Base-by-base conservation (phyloP, 768 basidiomycete genomes). In the Galerina marginata region DNA sequence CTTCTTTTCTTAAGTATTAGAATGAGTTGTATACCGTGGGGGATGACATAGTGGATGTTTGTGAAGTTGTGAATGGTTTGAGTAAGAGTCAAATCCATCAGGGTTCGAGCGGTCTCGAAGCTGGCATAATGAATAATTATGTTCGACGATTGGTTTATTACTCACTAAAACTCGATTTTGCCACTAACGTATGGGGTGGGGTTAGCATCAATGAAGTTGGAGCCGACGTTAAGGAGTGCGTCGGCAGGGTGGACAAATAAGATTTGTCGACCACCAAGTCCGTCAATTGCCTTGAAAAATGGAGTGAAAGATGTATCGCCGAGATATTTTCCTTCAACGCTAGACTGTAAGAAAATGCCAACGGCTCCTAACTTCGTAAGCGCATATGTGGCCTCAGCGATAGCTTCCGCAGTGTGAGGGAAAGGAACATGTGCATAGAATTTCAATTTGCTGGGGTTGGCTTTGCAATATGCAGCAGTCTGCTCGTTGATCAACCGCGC, bases 401-500 rank as follows among this genome's bases (percentile, higher is more conserved):
- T 72, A 10, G 74, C 71, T 43, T 68, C 74, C 5, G 64, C 53
- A 12, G 67, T 69, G 62, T 72, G 74, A 9, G 74, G 74, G 9
- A 75, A 65, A 5, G 74, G 74, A 11, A 75, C 69, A 39, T 69
- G 62, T 9, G 73, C 74, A 43, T 69, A 74, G 63, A 75, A 75
- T 29, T 63, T 67, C 33, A 72, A 67, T 56, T 69, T 62, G 0
- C 52, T 49, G 4, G 46, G 46, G 26, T 70, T 39, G 9, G 66
- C 60, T n/a, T 68, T 65, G 29, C 61, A 64, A 36, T 71, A 73
- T 10, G 74, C 74, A 40, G 73, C 73, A 12, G 69, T 56, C 52
- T 75, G 71, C 59, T 75, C 74, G 53, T 75, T 75, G 47, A 75
- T 70, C 23, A 75, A 54, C 36, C 74, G 71, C 2, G 74, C 73